Conservation (phyloP, 2,329 filamentous ascomycete species). For the Fusarium praegraminearum region DNA sequence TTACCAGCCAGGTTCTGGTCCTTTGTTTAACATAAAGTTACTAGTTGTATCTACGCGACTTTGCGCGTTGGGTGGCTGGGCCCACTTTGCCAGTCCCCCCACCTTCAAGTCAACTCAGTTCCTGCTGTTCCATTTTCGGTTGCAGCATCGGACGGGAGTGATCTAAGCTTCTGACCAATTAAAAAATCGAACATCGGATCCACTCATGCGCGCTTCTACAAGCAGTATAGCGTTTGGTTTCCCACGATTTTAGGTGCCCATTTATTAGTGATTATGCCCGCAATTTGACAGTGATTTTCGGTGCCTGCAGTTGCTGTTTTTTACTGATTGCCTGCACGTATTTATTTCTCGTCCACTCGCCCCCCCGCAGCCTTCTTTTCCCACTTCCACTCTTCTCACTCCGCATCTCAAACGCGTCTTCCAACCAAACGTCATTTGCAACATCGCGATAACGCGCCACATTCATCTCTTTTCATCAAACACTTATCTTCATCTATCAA, state of each 20-base stretch:
- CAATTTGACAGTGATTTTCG: constrained; percentile 37
- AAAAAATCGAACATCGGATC: constrained; percentile 39
- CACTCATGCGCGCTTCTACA: constrained; percentile 27
- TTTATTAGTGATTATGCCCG: constrained; percentile 47
- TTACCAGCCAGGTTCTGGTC: background rate
- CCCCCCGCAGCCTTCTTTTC: constrained; percentile 47
- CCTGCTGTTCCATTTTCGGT: constrained; percentile 9
- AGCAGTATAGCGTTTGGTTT: constrained; percentile 22
- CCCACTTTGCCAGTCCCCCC: constrained; percentile 5
- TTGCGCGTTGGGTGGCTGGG: background rate
- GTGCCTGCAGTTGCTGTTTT: constrained; percentile 28
- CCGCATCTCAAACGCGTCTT: constrained; percentile 44
- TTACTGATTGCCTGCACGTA: constrained; percentile 56
- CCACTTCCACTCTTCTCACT: constrained; percentile 42
- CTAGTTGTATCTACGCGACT: background rate
- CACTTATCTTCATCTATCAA: constrained; percentile 58
- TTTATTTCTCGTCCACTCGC: constrained; percentile 51
- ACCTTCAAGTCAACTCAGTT: background rate
- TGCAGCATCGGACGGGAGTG: constrained; percentile 25
- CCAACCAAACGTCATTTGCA: constrained; percentile 42
- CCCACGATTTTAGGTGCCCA: constrained; percentile 23
- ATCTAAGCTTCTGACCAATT: constrained; percentile 31
- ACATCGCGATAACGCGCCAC: constrained; percentile 47
- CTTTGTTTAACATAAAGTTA: background rate
- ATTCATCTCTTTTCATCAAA: constrained; percentile 46